A percentile compares a stretch with the other conserved stretches of the same genome.
Conservation (phyloP, 805 yeast genomes). For the Komagataella phaffii region DNA sequence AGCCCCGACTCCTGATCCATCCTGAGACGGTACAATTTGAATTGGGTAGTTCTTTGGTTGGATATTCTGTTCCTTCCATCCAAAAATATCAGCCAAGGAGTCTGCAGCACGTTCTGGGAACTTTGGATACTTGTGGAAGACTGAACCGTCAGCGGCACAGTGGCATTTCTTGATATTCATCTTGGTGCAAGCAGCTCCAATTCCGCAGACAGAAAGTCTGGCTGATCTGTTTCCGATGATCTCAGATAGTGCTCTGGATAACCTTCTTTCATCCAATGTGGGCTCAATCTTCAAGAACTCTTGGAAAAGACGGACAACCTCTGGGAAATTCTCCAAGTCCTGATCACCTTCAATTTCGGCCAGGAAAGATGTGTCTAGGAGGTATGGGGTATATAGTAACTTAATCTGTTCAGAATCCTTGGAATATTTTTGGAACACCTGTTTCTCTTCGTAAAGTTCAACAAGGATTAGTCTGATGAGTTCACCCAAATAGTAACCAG, state of each 20-base stretch:
- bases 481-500: conserved; percentile 96
- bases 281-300: conserved; percentile 48
- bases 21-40: conserved; percentile 83
- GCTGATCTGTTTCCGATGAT: conserved; percentile 90
- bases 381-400: conserved; percentile 50
- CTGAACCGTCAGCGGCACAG: conserved; percentile 98
- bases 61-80: conserved; percentile 40
- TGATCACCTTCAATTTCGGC: conserved; percentile 88
- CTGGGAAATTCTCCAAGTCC: conserved; percentile 73
- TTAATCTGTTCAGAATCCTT: conserved; percentile 39
- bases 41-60: conserved; percentile 57
- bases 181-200: conserved; percentile 90
- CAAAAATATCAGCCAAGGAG: conserved; percentile 85
- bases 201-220: conserved; percentile 89
- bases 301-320: conserved; percentile 56
- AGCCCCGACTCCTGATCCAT: conserved; percentile 98
- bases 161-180: conserved; percentile 68
- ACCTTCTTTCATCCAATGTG: conserved; percentile 69
- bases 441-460: conserved; percentile 55
- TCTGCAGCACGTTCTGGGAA: conserved; percentile 90
- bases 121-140: conserved; percentile 84
- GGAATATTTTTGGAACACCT: conserved; percentile 46
- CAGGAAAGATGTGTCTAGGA: conserved; percentile 83
- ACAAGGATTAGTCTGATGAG: conserved; percentile 68
- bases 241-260: conserved; percentile 74